Evolutionary conservation across 305 asterid genomes (phyloP), one percentile per base, ranked within the genome.

Genomic region (Rubia occidens): DNA sequence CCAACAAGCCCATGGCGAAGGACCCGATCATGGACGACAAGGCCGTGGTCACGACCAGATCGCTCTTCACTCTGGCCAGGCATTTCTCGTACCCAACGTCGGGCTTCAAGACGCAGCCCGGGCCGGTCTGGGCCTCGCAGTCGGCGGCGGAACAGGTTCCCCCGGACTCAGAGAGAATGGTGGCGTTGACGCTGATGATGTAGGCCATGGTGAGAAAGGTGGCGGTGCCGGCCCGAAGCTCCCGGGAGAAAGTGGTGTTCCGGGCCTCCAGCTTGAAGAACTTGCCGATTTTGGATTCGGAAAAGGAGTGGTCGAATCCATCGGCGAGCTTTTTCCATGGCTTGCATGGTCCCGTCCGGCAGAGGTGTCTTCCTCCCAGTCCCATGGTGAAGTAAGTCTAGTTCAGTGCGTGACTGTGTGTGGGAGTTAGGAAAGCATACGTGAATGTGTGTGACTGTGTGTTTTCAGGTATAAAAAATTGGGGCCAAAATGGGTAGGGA

Each of bases 141-240:
- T 84, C 88, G 3, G 88, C 74, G 9, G 75, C 17, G 5, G 87
- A 77, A 68, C 96, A 89, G 15, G 84, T 81, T 9, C 82, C 91
- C 0, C 95, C 95, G 47, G 96, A 89, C 37, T 85, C 91, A 11
- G 87, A 71, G 0, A 89, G 62, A 69, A 89, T 82, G 76, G 94
- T 89, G 61, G 94, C 91, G 65, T 89, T 89, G 68, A 89, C 90
- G 17, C 84, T 78, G 72, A 89, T 85, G 29, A 89, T 87, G 70
- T 89, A 87, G 0, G 87, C 96, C 96, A 89, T 89, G 60, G 95
- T 89, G 66, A 89, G 85, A 59, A 89, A 87, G 3, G 94, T 89
- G 26, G 96, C 86, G 0, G 96, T 87, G 21, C 84, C 94, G 5
- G 96, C 94, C 0, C 88, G 82, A 9, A 87, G 35, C 64, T 89